Percentiles rank a stretch among this genome's conserved stretches.
Conservation (phyloP, 169 alveolate genomes). For the Cryptosporidium canis region DNA sequence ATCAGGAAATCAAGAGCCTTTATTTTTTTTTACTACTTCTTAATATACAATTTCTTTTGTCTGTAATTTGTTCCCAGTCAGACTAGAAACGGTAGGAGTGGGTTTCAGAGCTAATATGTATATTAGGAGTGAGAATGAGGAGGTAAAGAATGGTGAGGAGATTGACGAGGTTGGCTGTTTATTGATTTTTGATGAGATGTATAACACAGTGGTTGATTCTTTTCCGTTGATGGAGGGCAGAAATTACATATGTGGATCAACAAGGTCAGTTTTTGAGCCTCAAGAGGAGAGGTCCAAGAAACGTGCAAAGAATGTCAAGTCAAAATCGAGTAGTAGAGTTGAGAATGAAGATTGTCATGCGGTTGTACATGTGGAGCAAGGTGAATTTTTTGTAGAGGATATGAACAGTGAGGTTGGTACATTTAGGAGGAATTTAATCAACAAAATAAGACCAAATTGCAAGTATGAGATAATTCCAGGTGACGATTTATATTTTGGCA, state of each 20-base stretch:
- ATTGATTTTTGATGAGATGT: constrained; percentile 37
- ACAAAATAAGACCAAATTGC: constrained; percentile 37
- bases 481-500: constrained; percentile 31
- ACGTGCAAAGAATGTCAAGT: not conserved
- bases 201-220: constrained; percentile 31
- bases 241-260: constrained; percentile 24
- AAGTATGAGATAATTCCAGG: constrained; percentile 55
- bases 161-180: constrained; percentile 40
- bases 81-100: not conserved
- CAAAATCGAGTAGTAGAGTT: not conserved
- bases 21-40: not conserved
- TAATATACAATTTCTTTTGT: not conserved
- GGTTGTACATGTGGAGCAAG: constrained; percentile 28
- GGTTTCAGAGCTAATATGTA: not conserved
- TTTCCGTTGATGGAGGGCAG: constrained; percentile 18
- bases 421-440: constrained; percentile 5
- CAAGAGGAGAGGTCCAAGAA: not conserved
- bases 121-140: not conserved
- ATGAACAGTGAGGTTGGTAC: constrained; percentile 24
- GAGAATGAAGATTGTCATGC: constrained; percentile 14
- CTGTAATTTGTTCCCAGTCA: not conserved
- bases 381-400: constrained; percentile 66
- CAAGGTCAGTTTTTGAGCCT: constrained; percentile 55
- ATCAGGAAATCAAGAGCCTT: no score
- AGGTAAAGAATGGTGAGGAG: not conserved